A percentile compares a stretch with the other conserved stretches of the same genome.
These are phyloP conservation scores for Zasmidium angulare DNA, from an alignment of 2,329 filamentous ascomycete species.

Conservation along the genomic window DNA sequence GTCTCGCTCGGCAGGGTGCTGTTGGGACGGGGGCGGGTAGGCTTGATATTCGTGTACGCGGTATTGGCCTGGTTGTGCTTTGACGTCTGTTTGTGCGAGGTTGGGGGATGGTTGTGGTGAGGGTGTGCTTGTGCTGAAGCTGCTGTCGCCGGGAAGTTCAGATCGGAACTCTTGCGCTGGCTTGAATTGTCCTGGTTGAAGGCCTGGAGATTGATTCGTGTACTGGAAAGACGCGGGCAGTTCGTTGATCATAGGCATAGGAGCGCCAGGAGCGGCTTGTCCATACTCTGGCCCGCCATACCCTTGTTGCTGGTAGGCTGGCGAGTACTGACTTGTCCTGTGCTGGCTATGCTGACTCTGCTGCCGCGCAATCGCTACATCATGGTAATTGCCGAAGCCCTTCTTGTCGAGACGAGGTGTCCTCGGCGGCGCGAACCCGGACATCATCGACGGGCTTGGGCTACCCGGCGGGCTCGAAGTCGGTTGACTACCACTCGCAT, in stretches of 20 bases:
- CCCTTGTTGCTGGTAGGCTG: slow-evolving; percentile 29
- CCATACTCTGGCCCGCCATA: slow-evolving; percentile 27
- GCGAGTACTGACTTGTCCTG: slow-evolving; percentile 21
- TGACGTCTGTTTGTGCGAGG: slow-evolving; percentile 7
- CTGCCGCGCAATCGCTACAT: slow-evolving; percentile 23
- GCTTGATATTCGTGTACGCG: slow-evolving; percentile 16
- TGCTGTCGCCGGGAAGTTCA: slow-evolving; percentile 30
- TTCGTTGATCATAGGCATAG: slow-evolving; percentile 38
- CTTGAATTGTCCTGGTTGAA: slow-evolving; percentile 25
- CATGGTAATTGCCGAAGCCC: slow-evolving; percentile 33
- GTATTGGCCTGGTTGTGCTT: slow-evolving; percentile 1
- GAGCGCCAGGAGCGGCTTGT: slow-evolving; percentile 25
- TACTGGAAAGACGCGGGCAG: slow-evolving; percentile 42
- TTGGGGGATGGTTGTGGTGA: slow-evolving; percentile 21
- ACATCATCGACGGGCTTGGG: slow-evolving; percentile 15
- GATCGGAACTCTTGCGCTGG: slow-evolving; percentile 25
- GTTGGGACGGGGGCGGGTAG: slow-evolving; percentile 15
- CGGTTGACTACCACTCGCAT: slow-evolving; percentile 9
- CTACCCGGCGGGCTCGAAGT: slow-evolving; percentile 17
- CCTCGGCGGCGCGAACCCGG: slow-evolving; percentile 10
- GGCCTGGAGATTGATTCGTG: slow-evolving; percentile 24
- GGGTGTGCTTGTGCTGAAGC: slow-evolving; percentile 11
- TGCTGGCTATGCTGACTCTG: slow-evolving; percentile 12
- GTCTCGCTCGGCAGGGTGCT: slow-evolving; percentile 13
- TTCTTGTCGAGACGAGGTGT: slow-evolving; percentile 23